phyloP scores from a whole-genome alignment of 2,329 filamentous ascomycete species.

The Phymatotrichopsis omnivora region DNA sequence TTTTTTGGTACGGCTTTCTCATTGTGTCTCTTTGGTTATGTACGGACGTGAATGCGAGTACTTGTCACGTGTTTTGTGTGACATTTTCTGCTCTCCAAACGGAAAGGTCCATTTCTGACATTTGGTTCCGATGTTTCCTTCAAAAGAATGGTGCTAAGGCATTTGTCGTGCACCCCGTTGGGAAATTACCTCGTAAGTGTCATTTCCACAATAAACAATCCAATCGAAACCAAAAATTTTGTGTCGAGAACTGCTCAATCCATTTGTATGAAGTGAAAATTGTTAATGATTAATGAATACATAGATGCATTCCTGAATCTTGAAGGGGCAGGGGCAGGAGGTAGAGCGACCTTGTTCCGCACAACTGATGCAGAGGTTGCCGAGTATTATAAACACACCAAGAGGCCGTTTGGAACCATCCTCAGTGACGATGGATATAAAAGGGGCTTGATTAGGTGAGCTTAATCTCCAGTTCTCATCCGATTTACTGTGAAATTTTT shows the following conservation, averaged over 20 bases:
- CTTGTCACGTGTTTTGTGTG: no score
- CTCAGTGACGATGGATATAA: slow-evolving; percentile 77
- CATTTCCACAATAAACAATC: no score
- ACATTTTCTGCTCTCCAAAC: no score
- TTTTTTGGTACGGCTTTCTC: slow-evolving; percentile 44
- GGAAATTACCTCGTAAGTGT: slow-evolving; percentile 53
- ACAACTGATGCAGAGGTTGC: slow-evolving; percentile 81
- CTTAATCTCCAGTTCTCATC: slow-evolving; percentile 4
- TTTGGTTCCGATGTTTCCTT: no score
- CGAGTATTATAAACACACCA: slow-evolving; percentile 57
- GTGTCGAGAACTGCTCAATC: no score
- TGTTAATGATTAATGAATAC: neutral
- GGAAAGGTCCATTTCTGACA: no score
- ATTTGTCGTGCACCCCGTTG: slow-evolving; percentile 72
- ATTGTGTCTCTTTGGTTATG: no score
- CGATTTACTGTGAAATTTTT: neutral
- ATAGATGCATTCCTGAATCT: slow-evolving; percentile 76
- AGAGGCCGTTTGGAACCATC: slow-evolving; percentile 72
- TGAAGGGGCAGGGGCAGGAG: slow-evolving; percentile 87
- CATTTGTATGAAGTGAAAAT: no score
- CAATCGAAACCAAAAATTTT: no score
- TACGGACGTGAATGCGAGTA: no score
- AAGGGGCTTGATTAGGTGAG: slow-evolving; percentile 51
- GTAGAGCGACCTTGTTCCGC: slow-evolving; percentile 76
- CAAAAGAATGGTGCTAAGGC: slow-evolving; percentile 67